phyloP scores from a whole-genome alignment of 2,329 filamentous ascomycete genomes.

The Cladosporium sp. region DNA sequence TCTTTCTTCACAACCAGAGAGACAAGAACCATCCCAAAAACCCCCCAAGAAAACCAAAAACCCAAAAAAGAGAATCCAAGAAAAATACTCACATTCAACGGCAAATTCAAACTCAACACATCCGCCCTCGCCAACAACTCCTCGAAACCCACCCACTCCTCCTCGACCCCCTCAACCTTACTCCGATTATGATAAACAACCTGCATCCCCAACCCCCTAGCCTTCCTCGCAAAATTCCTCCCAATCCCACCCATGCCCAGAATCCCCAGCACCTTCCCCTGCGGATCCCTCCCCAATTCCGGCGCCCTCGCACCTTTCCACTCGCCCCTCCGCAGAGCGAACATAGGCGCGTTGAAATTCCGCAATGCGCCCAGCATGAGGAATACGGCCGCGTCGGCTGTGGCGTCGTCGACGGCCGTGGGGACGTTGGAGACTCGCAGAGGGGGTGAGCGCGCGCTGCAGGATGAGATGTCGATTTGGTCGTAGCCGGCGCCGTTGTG shows the following conservation, averaged over 20 bases:
- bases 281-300: conserved; percentile 65
- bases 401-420: conserved; percentile 75
- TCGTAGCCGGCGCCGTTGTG: conserved; percentile 72
- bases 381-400: conserved; percentile 76
- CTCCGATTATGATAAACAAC: conserved; percentile 71
- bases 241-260: conserved; percentile 85
- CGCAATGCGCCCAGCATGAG: conserved; percentile 75
- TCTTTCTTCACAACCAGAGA: no score
- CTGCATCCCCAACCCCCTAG: conserved; percentile 69
- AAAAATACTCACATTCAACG: conserved; percentile 63
- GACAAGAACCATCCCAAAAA: background rate
- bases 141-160: conserved; percentile 67
- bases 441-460: conserved; percentile 53
- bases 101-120: conserved; percentile 74
- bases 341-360: conserved; percentile 64
- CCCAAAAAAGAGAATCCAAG: background rate
- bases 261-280: conserved; percentile 71
- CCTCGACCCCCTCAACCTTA: conserved; percentile 51
- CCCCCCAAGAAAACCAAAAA: background rate
- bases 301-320: conserved; percentile 60
- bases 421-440: conserved; percentile 76
- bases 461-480: conserved; percentile 69
- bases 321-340: conserved; percentile 58
- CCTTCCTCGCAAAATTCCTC: conserved; percentile 68
- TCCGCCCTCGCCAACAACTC: conserved; percentile 65